Base-by-base conservation (phyloP, 208 protist genomes). In the Leishmania guyanensis region DNA sequence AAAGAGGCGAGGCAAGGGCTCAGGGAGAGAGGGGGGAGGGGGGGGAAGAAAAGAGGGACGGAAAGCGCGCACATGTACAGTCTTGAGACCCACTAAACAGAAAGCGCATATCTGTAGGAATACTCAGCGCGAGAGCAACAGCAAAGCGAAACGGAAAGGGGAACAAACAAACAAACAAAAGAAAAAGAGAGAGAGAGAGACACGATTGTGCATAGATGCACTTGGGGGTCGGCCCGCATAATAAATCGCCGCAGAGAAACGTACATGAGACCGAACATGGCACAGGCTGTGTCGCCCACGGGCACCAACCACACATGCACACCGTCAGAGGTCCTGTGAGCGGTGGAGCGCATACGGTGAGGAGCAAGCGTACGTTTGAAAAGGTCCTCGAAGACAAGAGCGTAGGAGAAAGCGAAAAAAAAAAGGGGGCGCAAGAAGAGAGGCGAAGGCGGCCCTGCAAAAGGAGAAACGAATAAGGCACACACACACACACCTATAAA, bases 61-160 rank as follows among this genome's bases (percentile, higher is more conserved):
- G 22, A 51, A 46, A 10, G 43, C 39, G 22, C 39, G 9, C 39
- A 51, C 39, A 50, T 29, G 26, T 46, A 20, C 10, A 14, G 2
- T 10, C 48, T 62, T 22, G 9, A 68, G 2, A 20, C 39, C 29
- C 62, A 39, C 43, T n/a, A 39, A 68, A 68, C 26, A 29, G 29
- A 8, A 39, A 33, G 22, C 8, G 22, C 22, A 62, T 48, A 58
- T 3, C n/a, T 56, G 3, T 8, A 20, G 43, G 17, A 48, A 50
- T 26, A 36, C 2, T 66, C 53, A 43, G 43, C 48, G 14, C 29
- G 65, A 20, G 70, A 43, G 14, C 3, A 79, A 10, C 5, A 74
- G 50, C 12, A n/a, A 50, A 46, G 43, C 43, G 62, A 83, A 66
- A 74, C 69, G 33, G 46, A 83, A 71, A 75, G 74, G 12, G 22